Base-by-base conservation (phyloP, 1,284 basidiomycete species). In the Heimioporus retisporus region DNA sequence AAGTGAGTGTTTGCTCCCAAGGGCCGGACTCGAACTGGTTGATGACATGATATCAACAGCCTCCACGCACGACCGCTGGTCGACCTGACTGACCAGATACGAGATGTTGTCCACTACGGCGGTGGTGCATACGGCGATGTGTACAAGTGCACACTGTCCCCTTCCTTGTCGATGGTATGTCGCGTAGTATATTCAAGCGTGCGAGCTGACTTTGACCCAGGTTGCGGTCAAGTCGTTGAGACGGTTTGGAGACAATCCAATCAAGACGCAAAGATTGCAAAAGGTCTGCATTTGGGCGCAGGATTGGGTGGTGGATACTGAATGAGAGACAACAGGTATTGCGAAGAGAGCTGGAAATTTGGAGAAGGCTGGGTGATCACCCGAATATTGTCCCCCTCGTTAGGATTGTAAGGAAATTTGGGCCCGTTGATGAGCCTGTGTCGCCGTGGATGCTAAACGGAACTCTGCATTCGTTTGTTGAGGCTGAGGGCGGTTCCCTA, bases 301-400 rank as follows among this genome's bases (percentile, higher is more conserved):
- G 28, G 28, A 28, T 28, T 28, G 28, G 28, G 28, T 28, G 28
- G 28, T 28, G 21, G 43, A 44, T 54, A n/a, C 10, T 31, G 28
- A 28, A 28, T 28, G 28, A 28, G 28, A 28, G 28, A 28, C 28
- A 28, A 28, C 28, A 60, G 62, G 62, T 63, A 11, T 40, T 59
- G 3, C 56, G 28, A 19, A 59, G 62, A 54, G 62, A 63, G n/a
- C 50, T 63, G 15, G 42, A 51, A n/a, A 7, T 43, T 60, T 59
- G 62, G 62, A 54, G 50, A 46, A 53, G 62, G 4, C 62, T 63
- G 13, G 56, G 62, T 4, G 55, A 63, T 54, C 62, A 63, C 55
- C 54, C 54, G 3, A 62, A 62, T 19, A 54, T 63, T 46, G 62
- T 63, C 5, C 56, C 62, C 5, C 56, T 63, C n/a, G 56, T 63